phyloP scores from a whole-genome alignment of 208 protist species.

The Acanthamoeba pearcei region DNA sequence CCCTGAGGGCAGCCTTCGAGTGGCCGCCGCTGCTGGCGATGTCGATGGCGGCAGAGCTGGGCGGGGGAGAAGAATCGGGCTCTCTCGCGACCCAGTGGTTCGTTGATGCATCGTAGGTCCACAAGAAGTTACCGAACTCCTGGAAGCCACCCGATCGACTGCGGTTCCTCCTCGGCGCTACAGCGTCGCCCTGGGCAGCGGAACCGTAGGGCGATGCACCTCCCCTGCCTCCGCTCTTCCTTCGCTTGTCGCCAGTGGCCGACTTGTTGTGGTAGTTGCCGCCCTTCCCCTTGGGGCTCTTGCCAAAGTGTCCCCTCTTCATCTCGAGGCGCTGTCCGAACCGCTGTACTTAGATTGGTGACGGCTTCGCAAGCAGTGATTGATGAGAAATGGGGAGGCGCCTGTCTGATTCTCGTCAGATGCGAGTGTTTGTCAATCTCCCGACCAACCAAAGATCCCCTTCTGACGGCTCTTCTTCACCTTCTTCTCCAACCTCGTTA shows the following conservation, averaged over 20 bases:
- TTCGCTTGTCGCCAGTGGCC: not conserved
- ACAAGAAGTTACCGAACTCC: slow-evolving; percentile 52
- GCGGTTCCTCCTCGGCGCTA: not conserved
- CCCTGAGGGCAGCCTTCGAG: not conserved
- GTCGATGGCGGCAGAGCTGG: not conserved
- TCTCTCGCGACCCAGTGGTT: slow-evolving; percentile 47
- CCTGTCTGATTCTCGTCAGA: not conserved
- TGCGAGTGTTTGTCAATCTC: not conserved
- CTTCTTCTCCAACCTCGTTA: not conserved
- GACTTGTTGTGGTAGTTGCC: not conserved
- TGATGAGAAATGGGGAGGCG: not conserved
- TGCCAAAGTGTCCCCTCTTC: slow-evolving; percentile 16
- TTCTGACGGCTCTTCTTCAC: not conserved
- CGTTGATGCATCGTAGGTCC: slow-evolving; percentile 9
- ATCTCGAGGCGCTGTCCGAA: not conserved
- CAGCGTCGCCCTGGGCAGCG: not conserved
- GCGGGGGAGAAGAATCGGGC: not conserved
- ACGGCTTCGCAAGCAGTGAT: not conserved
- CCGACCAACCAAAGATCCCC: not conserved
- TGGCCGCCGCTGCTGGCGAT: not conserved
- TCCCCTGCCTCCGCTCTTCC: not conserved
- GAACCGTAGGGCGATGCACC: no score
- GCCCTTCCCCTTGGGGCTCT: slow-evolving; percentile 46
- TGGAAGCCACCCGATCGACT: slow-evolving; percentile 26
- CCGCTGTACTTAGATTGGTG: no score